Evolutionary conservation across 2,329 filamentous ascomycete species (phyloP), one percentile per base, ranked within the genome.

Genomic region (Leptographium wingfieldii): DNA sequence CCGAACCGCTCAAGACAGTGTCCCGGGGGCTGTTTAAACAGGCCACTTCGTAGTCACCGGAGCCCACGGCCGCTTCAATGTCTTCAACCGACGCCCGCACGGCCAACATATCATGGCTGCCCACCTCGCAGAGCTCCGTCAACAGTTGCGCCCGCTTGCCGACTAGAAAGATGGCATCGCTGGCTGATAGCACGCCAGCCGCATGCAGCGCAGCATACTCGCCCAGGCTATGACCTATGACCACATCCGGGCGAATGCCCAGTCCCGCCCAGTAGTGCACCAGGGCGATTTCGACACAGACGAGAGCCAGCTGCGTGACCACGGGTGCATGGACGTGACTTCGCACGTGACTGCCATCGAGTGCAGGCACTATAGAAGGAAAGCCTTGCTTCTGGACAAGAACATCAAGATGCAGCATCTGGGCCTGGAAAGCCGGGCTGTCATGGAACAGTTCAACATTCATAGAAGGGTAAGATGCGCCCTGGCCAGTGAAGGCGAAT

Each of bases 21-120:
- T 85, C 81, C 46, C 78, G 73, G 0, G 80, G 80, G 0, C 80
- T 79, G 67, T 90, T 90, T 67, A 86, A 77, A 70, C 87, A 90
- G 1, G 85, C 79, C 3, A 71, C 46, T 58, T 73, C 70, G 57
- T 73, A 35, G 60, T 71, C 68, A 62, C 70, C 38, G 54, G 63
- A 38, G 60, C 65, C 22, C 58, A 52, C 67, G 73, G 55, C 70
- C 63, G 55, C 65, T 52, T 60, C 59, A 4, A 53, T 33, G 16
- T 31, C 12, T 3, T 14, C 51, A 5, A 19, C 3, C 10, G 38
- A 14, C 10, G 38, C 38, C 31, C 22, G 66, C 52, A 73, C 68
- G 3, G 71, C 67, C 7, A 74, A 62, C 72, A 75, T 76, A 4
- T 61, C 62, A 55, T 73, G 69, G 0, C 62, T 69, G 1, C 69